phyloP scores from a whole-genome alignment of 2,329 filamentous ascomycete species.

The Mollisia scopiformis region DNA sequence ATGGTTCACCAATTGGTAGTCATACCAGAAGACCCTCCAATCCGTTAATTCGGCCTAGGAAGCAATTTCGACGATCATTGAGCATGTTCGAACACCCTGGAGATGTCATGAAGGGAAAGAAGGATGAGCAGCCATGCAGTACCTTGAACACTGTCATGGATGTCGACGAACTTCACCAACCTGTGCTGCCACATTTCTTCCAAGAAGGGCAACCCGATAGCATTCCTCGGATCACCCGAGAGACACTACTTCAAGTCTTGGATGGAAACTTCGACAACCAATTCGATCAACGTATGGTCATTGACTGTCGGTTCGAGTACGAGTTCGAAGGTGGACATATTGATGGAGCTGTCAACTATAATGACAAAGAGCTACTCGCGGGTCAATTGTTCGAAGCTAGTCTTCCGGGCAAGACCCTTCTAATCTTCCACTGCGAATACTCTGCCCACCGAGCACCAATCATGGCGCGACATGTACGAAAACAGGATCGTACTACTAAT shows the following conservation, averaged over 20 bases:
- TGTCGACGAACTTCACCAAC: conserved; percentile 74
- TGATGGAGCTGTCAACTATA: conserved; percentile 90
- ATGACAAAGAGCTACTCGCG: conserved; percentile 89
- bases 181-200: conserved; percentile 81
- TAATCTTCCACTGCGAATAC: conserved; percentile 98
- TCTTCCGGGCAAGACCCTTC: conserved; percentile 71
- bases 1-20: conserved; percentile 73
- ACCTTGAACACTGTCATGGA: conserved; percentile 79
- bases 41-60: conserved; percentile 75
- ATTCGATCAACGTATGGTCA: conserved; percentile 82
- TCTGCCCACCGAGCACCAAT: conserved; percentile 94
- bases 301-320: conserved; percentile 98
- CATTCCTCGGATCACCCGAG: conserved; percentile 82
- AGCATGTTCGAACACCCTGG: conserved; percentile 97
- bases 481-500: conserved; percentile 85
- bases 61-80: conserved; percentile 87
- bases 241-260: conserved; percentile 83
- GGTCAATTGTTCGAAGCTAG: conserved; percentile 72
- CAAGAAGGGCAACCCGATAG: conserved; percentile 80
- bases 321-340: conserved; percentile 98
- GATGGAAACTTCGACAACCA: conserved; percentile 78
- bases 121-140: conserved; percentile 59
- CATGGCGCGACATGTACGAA: conserved; percentile 92
- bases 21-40: conserved; percentile 75
- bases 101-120: conserved; percentile 82